phyloP scores from a whole-genome alignment of 208 protist genomes.

The Trypanosoma conorhini region DNA sequence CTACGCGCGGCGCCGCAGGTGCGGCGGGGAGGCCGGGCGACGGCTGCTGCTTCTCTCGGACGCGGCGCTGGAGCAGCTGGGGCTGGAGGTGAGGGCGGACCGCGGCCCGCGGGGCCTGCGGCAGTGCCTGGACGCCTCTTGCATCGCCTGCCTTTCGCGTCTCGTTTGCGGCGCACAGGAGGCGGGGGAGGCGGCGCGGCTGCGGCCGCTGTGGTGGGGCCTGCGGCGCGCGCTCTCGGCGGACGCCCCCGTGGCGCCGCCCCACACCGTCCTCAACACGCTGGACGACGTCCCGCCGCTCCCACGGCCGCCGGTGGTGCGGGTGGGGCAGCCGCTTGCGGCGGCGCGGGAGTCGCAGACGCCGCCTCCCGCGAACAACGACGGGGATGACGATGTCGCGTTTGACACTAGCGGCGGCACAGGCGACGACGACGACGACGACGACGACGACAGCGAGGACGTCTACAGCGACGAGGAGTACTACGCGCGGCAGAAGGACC shows the following conservation, averaged over 20 bases:
- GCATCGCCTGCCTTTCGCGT: neutral
- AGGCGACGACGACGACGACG: conserved; percentile 9
- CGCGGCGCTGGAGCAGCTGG: conserved; percentile 7
- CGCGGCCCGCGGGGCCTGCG: neutral
- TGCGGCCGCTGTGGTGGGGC: neutral
- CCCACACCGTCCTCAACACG: neutral
- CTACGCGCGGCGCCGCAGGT: conserved; percentile 27
- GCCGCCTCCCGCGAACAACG: neutral
- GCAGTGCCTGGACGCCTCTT: neutral
- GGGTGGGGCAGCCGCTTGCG: neutral
- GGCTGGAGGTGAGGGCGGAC: neutral
- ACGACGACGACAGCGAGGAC: conserved; percentile 18
- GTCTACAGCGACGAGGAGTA: conserved; percentile 33
- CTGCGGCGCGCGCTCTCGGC: neutral
- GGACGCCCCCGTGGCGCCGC: neutral
- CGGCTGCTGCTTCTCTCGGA: conserved; percentile 19
- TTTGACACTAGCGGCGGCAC: neutral
- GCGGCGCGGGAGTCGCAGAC: neutral
- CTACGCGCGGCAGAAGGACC: conserved; percentile 11
- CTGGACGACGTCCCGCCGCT: conserved; percentile 26
- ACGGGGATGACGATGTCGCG: neutral
- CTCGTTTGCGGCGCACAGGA: neutral
- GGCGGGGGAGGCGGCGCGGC: neutral
- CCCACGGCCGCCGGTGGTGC: conserved; percentile 3
- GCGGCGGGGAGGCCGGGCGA: conserved; percentile 27